phyloP scores from a whole-genome alignment of 2,329 filamentous ascomycete genomes.

The Diaporthe australafricana region DNA sequence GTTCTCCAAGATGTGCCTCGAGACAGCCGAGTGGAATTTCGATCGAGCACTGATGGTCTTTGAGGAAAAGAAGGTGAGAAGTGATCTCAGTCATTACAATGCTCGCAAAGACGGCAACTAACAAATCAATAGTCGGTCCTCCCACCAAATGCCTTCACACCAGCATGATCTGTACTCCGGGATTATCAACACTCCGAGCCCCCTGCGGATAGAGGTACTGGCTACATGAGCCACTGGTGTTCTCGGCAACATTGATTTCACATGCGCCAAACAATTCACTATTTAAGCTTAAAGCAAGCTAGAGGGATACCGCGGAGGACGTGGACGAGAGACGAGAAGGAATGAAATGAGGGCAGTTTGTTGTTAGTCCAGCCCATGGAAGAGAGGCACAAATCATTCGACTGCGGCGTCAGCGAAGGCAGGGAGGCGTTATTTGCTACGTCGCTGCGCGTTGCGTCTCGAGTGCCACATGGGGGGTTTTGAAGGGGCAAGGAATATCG shows the following conservation, averaged over 20 bases:
- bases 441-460: conserved; percentile 5
- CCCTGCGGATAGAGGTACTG: not conserved
- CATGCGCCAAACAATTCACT: not conserved
- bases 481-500: not conserved
- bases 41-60: conserved; percentile 81
- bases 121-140: conserved; percentile 30
- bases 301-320: not conserved
- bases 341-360: not conserved
- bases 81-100: not conserved
- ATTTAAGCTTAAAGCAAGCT: not conserved
- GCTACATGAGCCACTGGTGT: not conserved
- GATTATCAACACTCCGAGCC: not conserved
- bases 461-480: conserved; percentile 3
- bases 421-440: conserved; percentile 32
- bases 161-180: conserved; percentile 13
- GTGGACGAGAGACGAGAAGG: not conserved
- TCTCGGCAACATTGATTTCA: not conserved
- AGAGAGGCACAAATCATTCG: conserved; percentile 14
- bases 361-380: not conserved
- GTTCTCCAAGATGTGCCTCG: conserved; percentile 84
- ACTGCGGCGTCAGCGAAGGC: conserved; percentile 36
- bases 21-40: conserved; percentile 84
- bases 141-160: conserved; percentile 33
- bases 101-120: conserved; percentile 38
- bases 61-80: conserved; percentile 76